Base-by-base conservation (phyloP, 768 basidiomycete genomes). In the Suillus cothurnatus region DNA sequence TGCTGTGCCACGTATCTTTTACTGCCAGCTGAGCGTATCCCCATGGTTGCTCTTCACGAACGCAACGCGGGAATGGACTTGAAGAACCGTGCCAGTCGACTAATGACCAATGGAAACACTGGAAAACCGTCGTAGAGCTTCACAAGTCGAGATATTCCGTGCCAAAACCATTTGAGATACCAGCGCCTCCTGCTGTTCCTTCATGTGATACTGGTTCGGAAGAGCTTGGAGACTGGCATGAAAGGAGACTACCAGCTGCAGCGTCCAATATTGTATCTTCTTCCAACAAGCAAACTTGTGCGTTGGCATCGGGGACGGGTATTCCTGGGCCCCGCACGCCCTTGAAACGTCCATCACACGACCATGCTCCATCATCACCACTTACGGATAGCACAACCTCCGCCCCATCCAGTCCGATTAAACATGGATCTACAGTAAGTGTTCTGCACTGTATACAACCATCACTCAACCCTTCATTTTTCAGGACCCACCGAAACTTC, bases 101-200 rank as follows among this genome's bases (percentile, higher is more conserved):
- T 0, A 87, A 87, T 66, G 88, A 90, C 4, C 88, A 92, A 73
- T 79, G 87, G 8, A 65, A 70, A 4, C 91, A 93, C 68, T 84
- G 85, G 79, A 76, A 79, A 57, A 70, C 66, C 6, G 89, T 91
- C 12, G 77, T 79, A 5, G 71, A 80, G 1, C 77, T 91, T 6
- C 90, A 90, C 71, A 75, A 77, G 66, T 80, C 77, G 1, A 77
- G 76, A 38, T 93, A 92, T 69, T 81, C 80, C 5, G 68, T 79
- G 0, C 62, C 78, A 11, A 36, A 72, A 31, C 83, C 85, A 0
- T 92, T 91, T 67, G 71, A 81, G 12, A 81, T 88, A 23, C 85
- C 84, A 31, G 57, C 71, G 21, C 17, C 63, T 66, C 38, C 69
- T 60, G 55, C 68, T 70, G 21, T 53, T 6, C 15, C 58, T 26